Percentiles rank a stretch among this genome's conserved stretches.
Conservation (phyloP, 768 basidiomycete species). For the Sistotremastrum niveocremeum region DNA sequence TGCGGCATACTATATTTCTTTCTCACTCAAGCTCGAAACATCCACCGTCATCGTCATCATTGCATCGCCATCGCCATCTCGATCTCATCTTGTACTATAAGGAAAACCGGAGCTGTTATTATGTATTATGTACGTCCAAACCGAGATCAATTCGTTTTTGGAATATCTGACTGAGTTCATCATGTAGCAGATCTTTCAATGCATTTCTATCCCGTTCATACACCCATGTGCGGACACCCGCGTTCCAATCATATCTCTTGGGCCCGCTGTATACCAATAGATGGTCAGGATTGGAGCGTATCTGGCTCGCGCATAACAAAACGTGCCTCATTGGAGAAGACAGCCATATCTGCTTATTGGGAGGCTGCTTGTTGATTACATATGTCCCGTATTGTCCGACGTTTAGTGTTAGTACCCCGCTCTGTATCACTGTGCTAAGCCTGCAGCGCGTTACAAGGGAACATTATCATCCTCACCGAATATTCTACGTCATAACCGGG, state of each 20-base stretch:
- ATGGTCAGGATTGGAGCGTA: neutral
- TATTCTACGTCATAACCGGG: slow-evolving; percentile 76
- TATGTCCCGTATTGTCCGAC: slow-evolving; percentile 74
- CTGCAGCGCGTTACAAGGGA: neutral
- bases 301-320: neutral
- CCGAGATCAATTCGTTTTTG: slow-evolving; percentile 16
- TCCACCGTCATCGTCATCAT: no score
- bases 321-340: slow-evolving; percentile 75
- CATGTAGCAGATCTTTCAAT: slow-evolving; percentile 49
- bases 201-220: slow-evolving; percentile 56
- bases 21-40: no score
- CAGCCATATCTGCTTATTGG: slow-evolving; percentile 95
- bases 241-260: slow-evolving; percentile 76
- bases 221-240: slow-evolving; percentile 48
- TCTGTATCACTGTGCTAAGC: slow-evolving; percentile 28
- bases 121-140: neutral
- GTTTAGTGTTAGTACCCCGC: slow-evolving; percentile 78
- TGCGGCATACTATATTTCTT: no score
- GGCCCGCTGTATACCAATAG: slow-evolving; percentile 50
- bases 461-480: slow-evolving; percentile 32
- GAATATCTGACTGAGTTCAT: slow-evolving; percentile 44
- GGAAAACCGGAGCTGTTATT: no score
- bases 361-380: slow-evolving; percentile 95
- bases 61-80: no score
- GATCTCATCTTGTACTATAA: no score